These are phyloP conservation scores for Sugiyamaella xylanicola DNA, from an alignment of 1,139 yeast species.

Conservation along the genomic window DNA sequence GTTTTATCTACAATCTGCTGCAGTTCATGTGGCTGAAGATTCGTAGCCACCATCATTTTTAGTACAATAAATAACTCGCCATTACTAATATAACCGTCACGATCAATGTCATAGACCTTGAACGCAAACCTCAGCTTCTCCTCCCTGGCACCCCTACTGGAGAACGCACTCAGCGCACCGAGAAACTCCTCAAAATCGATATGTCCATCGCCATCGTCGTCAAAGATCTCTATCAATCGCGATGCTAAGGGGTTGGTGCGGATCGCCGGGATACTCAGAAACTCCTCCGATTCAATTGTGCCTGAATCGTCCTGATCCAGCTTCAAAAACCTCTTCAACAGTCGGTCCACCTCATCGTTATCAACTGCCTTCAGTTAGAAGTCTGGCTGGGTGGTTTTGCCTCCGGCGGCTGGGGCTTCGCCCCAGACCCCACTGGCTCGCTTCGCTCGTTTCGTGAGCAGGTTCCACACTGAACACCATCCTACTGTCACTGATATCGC, in stretches of 20 bases:
- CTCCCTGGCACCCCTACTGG: slow-evolving; percentile 80
- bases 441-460: background rate
- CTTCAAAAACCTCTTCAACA: slow-evolving; percentile 92
- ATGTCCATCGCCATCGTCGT: slow-evolving; percentile 88
- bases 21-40: slow-evolving; percentile 79
- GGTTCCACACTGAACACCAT: too few species aligned
- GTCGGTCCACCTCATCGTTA: slow-evolving; percentile 85
- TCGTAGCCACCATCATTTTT: slow-evolving; percentile 96
- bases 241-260: slow-evolving; percentile 86
- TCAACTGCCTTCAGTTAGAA: slow-evolving; percentile 26
- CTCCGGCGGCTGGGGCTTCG: background rate
- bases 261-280: slow-evolving; percentile 90
- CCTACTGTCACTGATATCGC: too few species aligned
- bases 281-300: slow-evolving; percentile 86
- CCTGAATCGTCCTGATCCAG: slow-evolving; percentile 93
- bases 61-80: slow-evolving; percentile 92
- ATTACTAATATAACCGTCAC: slow-evolving; percentile 92
- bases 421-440: slow-evolving; percentile 1
- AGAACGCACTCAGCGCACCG: slow-evolving; percentile 84
- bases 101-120: slow-evolving; percentile 91
- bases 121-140: slow-evolving; percentile 90
- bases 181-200: slow-evolving; percentile 96
- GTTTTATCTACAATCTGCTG: slow-evolving; percentile 97
- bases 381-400: background rate
- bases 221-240: slow-evolving; percentile 91